Percentiles rank a stretch among this genome's conserved stretches.
Conservation (phyloP, 225 moss, liverwort and hornwort genomes). For the Bryoerythrophyllum caledonicum region DNA sequence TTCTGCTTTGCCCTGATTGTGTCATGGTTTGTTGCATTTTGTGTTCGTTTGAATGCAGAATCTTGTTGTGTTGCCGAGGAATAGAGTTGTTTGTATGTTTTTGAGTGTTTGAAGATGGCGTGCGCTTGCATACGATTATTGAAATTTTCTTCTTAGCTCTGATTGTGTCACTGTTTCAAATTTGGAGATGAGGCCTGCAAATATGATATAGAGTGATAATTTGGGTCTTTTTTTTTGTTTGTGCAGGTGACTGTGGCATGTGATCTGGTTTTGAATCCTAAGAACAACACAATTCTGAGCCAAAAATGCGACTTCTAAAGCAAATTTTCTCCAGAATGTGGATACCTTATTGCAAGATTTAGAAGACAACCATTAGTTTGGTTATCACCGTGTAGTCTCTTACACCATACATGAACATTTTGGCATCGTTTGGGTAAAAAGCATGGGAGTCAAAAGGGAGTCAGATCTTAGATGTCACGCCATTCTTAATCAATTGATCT, state of each 20-base stretch:
- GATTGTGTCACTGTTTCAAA: not conserved
- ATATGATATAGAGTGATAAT: not conserved
- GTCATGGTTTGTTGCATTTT: no score
- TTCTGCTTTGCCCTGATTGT: not conserved
- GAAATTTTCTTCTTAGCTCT: not conserved
- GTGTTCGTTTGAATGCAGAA: not conserved
- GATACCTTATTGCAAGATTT: not conserved
- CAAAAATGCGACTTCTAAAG: slow-evolving; percentile 56
- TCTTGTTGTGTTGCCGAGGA: not conserved
- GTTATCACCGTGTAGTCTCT: not conserved
- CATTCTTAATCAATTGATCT: no score
- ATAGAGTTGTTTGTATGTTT: not conserved
- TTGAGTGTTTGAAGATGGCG: not conserved
- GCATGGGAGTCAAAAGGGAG: not conserved
- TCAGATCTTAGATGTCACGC: not conserved
- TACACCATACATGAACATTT: slow-evolving; percentile 6
- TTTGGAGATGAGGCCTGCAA: no score
- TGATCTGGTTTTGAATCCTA: slow-evolving; percentile 64
- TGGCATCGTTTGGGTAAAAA: not conserved
- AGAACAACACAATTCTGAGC: slow-evolving; percentile 56
- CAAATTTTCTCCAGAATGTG: not conserved
- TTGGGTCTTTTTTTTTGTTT: not conserved
- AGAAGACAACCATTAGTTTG: not conserved
- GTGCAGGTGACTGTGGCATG: slow-evolving; percentile 74
- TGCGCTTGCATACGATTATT: not conserved